These are phyloP conservation scores for Fusarium newnesense DNA, from an alignment of 2,329 filamentous ascomycete genomes.

Conservation along the genomic window DNA sequence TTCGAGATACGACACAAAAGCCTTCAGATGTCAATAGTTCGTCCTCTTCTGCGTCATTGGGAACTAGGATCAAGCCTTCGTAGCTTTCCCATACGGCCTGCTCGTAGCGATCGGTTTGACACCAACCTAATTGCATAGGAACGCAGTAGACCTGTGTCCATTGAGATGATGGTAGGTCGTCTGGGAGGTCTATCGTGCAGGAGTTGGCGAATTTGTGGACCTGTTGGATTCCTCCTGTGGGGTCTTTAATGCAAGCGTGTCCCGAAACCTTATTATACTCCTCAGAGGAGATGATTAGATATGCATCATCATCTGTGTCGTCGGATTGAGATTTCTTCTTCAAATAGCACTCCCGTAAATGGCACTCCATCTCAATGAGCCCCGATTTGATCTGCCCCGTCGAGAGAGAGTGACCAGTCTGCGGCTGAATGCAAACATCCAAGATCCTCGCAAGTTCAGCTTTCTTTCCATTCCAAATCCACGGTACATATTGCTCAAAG, in stretches of 20 bases:
- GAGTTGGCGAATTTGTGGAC: background rate
- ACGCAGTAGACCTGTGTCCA: background rate
- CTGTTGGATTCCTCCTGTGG: accelerated
- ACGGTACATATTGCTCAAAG: background rate
- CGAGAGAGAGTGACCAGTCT: accelerated
- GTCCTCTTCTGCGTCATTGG: accelerated
- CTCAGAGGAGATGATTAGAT: background rate
- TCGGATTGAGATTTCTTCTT: too few species aligned
- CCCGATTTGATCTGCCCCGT: background rate
- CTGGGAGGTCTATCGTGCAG: background rate
- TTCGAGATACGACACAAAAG: background rate
- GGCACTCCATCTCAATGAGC: background rate
- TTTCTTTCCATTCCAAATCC: conserved; percentile 1
- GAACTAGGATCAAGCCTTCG: background rate
- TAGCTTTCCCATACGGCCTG: conserved; percentile 9
- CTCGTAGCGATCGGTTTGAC: conserved; percentile 9
- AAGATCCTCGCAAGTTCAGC: background rate
- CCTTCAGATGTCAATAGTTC: background rate
- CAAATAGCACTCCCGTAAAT: background rate
- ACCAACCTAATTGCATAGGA: background rate
- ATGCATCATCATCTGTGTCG: too few species aligned
- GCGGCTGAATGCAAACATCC: background rate
- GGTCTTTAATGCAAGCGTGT: accelerated
- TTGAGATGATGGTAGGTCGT: background rate
- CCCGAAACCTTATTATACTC: background rate